Base-by-base conservation (phyloP, 2,329 filamentous ascomycete genomes). In the Colletotrichum siamense region DNA sequence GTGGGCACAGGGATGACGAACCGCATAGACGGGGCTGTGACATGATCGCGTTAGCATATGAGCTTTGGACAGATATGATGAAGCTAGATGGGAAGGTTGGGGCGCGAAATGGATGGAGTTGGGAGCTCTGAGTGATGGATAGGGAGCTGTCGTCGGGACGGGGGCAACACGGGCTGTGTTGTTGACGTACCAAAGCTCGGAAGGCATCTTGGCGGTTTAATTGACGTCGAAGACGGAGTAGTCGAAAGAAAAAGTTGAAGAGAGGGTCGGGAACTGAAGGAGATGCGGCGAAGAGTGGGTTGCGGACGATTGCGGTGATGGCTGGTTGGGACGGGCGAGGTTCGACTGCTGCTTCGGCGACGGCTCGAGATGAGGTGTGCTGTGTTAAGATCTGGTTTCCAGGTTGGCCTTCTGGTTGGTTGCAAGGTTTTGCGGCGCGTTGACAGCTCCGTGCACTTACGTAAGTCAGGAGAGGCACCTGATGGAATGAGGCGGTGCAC, bases 1-100 rank as follows among this genome's bases (percentile, higher is more conserved):
- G 44, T 22, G 62, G 59, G 64, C 73, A 69, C 74, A 79, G 76
- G 78, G 77, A 71, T 79, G 83, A 98, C 96, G 95, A 93, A 99
- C 97, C 92, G 97, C 95, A 91, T 99, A 99, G 85, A 98, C 96
- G 89, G 96, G 96, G 91, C 96, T 99, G 83, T 79, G 30, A 71
- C 39, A 65, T 55, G 28, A 66, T 67, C 71, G 78, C 34, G 77
- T 83, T 81, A 83, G 80, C 78, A 78, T 73, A 75, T 59, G 16
- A 67, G 62, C 57, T 76, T 49, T 15, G 36, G 9, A 71, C 22
- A 71, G 13, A 22, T 30, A 55, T 57, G 22, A 26, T 44, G 55
- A 76, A 55, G 65, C 61, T 76, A 34, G 15, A 59, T 52, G 52
- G 32, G 63, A 10, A 57, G 3, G 26, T 34, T 66, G 52, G 66